A percentile compares a stretch with the other conserved stretches of the same genome.
phyloP scores from a whole-genome alignment of 2,329 filamentous ascomycete genomes.

The Teratosphaeria nubilosa region DNA sequence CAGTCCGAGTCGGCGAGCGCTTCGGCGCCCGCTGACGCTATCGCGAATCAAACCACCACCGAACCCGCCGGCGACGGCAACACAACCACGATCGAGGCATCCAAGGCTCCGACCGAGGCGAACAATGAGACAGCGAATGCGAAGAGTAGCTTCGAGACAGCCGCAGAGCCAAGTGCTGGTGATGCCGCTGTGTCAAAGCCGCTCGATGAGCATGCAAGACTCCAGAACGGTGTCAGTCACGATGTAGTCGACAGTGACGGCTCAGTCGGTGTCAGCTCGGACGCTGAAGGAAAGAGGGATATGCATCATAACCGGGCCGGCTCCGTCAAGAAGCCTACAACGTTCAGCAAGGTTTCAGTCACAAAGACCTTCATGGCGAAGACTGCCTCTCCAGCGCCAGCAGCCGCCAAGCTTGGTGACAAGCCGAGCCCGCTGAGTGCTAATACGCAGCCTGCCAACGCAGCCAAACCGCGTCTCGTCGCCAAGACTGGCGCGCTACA shows the following conservation, averaged over 20 bases:
- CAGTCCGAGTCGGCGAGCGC: constrained; percentile 58
- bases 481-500: constrained; percentile 58
- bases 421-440: constrained; percentile 29
- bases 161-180: constrained; percentile 25
- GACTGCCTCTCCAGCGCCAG: constrained; percentile 43
- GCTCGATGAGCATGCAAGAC: not conserved
- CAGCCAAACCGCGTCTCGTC: constrained; percentile 59
- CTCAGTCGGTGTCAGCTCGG: constrained; percentile 63
- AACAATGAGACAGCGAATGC: not conserved
- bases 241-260: constrained; percentile 34
- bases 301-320: constrained; percentile 48
- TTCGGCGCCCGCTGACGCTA: constrained; percentile 49
- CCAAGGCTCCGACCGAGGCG: constrained; percentile 3
- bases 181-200: constrained; percentile 13
- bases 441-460: constrained; percentile 33
- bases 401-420: constrained; percentile 41
- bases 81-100: constrained; percentile 4
- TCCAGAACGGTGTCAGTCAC: constrained; percentile 2
- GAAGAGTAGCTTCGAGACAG: constrained; percentile 1
- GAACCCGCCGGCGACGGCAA: constrained; percentile 43
- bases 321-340: constrained; percentile 61
- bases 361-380: constrained; percentile 81
- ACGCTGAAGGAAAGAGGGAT: constrained; percentile 57
- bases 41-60: constrained; percentile 47
- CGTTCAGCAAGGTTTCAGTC: constrained; percentile 77